Percentiles rank a stretch among this genome's conserved stretches.
phyloP scores from a whole-genome alignment of 768 basidiomycete genomes.

The Leccinum boreale region DNA sequence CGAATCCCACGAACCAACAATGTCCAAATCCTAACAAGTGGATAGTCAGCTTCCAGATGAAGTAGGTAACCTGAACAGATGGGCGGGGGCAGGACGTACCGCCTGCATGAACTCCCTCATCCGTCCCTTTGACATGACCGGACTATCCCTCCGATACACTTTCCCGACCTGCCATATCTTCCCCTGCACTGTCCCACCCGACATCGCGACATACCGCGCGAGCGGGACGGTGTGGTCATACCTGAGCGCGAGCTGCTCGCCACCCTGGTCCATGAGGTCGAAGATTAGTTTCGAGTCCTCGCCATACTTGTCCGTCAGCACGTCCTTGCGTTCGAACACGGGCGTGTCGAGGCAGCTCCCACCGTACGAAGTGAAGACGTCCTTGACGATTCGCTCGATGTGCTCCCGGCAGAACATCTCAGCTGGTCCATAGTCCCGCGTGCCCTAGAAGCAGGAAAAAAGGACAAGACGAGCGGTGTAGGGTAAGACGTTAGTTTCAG shows the following conservation, averaged over 20 bases:
- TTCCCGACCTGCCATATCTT: conserved; percentile 99
- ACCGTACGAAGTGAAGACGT: conserved; percentile 85
- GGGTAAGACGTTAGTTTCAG: conserved; percentile 3
- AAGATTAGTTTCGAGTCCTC: conserved; percentile 98
- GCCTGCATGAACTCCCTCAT: conserved; percentile 99
- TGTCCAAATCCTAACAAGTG: conserved; percentile 81
- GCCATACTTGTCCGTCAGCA: conserved; percentile 94
- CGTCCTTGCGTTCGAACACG: conserved; percentile 96
- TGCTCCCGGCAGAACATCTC: conserved; percentile 92
- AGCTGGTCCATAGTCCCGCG: conserved; percentile 87
- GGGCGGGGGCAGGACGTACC: conserved; percentile 40
- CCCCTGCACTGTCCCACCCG: conserved; percentile 70
- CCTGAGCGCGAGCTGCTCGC: conserved; percentile 89
- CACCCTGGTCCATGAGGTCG: conserved; percentile 96
- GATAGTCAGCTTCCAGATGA: background rate
- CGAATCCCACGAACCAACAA: conserved; percentile 86
- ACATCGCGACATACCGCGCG: conserved; percentile 94
- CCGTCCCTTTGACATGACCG: conserved; percentile 95
- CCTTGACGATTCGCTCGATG: conserved; percentile 85
- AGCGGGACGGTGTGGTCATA: conserved; percentile 98
- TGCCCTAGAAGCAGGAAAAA: conserved; percentile 58
- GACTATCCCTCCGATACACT: conserved; percentile 94
- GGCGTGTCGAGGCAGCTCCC: conserved; percentile 95
- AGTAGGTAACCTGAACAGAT: background rate
- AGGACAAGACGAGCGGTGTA: background rate